phyloP scores from a whole-genome alignment of 768 basidiomycete genomes.

The Suillus cothurnatus region DNA sequence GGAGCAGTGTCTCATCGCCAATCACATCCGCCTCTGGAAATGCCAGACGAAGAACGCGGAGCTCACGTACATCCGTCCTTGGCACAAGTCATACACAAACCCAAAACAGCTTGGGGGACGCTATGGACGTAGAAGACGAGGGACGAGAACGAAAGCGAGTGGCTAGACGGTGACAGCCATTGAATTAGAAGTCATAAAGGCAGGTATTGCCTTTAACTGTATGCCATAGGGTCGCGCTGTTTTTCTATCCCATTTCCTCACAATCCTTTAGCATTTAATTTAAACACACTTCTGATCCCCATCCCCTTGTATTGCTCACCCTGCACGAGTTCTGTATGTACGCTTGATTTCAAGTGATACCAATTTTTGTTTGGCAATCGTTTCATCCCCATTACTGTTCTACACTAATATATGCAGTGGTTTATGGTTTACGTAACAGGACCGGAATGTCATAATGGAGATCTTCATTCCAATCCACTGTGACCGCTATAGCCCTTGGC shows the following conservation, averaged over 20 bases:
- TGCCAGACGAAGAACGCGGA: constrained; percentile 58
- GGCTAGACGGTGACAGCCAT: constrained; percentile 51
- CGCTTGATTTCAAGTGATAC: constrained; percentile 9
- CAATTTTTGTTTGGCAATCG: constrained; percentile 5
- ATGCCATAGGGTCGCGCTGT: constrained; percentile 11
- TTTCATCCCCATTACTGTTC: constrained; percentile 2
- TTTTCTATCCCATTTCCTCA: not conserved
- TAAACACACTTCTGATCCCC: not conserved
- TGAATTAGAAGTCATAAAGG: not conserved
- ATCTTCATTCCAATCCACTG: not conserved
- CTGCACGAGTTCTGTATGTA: constrained; percentile 4
- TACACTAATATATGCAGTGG: constrained; percentile 8
- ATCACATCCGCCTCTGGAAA: constrained; percentile 29
- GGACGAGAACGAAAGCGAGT: constrained; percentile 75
- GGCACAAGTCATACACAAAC: constrained; percentile 42
- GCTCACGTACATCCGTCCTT: constrained; percentile 37
- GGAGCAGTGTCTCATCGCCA: constrained; percentile 30
- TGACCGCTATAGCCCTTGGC: not conserved
- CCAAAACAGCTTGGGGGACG: constrained; percentile 43
- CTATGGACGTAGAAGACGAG: constrained; percentile 81
- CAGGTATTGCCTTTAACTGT: constrained; percentile 6
- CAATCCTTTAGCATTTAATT: constrained; percentile 3
- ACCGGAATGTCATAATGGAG: not conserved
- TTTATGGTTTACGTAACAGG: constrained; percentile 1
- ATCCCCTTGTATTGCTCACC: not conserved